Evolutionary conservation across 164 flowering plant species (phyloP), one percentile per base, ranked within the genome.

Genomic region (Amborella trichopoda): DNA sequence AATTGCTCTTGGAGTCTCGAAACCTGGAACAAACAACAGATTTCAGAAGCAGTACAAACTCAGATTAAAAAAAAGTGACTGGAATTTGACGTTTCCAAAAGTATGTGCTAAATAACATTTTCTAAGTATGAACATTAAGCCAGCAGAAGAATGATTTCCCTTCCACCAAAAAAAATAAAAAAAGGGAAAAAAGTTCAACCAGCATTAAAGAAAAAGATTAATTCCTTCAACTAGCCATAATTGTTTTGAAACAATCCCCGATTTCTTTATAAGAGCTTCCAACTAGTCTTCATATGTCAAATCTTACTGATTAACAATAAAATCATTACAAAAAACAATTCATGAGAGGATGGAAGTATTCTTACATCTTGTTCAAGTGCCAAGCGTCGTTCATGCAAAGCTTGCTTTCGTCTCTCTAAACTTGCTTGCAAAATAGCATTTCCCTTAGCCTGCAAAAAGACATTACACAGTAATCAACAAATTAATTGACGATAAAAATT

Each of bases 281-380:
- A n/a, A n/a, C n/a, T n/a, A n/a, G n/a, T n/a, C n/a, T n/a, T n/a
- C n/a, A 17, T 17, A 33, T 33, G 37, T 2, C 16, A 17, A 13
- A 33, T 11, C 16, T 11, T 17, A 33, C 37, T 17, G 16, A 33
- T 17, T n/a, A 14, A 3, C n/a, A 42, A n/a, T 27, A 3, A 46
- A 26, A 27, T 27, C 37, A 16, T 5, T 38, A 27, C 36, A 27
- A 47, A 2, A 30, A 18, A 32, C 39, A 30, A 30, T 28, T 3
- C 36, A 18, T 27, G 8, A 4, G 27, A 22, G 36, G 36, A 33
- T n/a, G n/a, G n/a, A n/a, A n/a, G n/a, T 6, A 37, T 1, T 5
- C 10, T 44, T 82, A 93, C 99, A 83, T 93, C 99, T 85, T 93
- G 99, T 57, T 93, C 94, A 68, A 93, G 99, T 21, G 95, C 95